Conservation (phyloP, 176 grass and related monocot species). For the Microstegium vimineum region DNA sequence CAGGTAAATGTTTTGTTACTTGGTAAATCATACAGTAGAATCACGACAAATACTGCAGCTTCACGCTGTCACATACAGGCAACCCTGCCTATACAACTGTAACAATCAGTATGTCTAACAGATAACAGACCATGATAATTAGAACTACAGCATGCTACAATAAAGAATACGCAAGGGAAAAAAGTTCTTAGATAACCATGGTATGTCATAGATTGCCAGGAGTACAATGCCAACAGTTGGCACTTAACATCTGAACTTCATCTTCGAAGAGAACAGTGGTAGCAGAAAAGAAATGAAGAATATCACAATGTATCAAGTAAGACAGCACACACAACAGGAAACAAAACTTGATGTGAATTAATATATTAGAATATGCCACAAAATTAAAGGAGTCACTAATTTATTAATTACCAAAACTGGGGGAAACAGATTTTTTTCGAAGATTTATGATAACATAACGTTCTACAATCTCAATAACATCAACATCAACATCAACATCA, state of each 20-base stretch:
- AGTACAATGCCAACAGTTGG: neutral
- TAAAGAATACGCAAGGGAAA: neutral
- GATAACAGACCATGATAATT: neutral
- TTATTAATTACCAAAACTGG: neutral
- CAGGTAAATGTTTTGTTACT: neutral
- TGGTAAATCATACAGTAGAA: neutral
- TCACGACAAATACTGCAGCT: neutral
- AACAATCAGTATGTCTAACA: neutral
- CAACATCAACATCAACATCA: no score
- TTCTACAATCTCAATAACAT: neutral
- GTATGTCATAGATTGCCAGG: neutral
- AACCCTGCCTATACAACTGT: neutral
- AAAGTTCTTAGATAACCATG: neutral
- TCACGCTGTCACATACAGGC: neutral
- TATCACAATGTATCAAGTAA: neutral
- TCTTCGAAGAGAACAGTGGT: neutral
- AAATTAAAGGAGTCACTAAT: neutral
- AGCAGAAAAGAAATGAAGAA: neutral
- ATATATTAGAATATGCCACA: neutral
- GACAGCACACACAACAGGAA: neutral
- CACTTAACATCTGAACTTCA: neutral
- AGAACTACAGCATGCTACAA: neutral
- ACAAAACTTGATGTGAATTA: neutral
- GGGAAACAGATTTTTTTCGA: neutral
- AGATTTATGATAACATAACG: neutral